Evolutionary conservation across 768 basidiomycete species (phyloP).

Genomic region (Lactarius hengduanensis): DNA sequence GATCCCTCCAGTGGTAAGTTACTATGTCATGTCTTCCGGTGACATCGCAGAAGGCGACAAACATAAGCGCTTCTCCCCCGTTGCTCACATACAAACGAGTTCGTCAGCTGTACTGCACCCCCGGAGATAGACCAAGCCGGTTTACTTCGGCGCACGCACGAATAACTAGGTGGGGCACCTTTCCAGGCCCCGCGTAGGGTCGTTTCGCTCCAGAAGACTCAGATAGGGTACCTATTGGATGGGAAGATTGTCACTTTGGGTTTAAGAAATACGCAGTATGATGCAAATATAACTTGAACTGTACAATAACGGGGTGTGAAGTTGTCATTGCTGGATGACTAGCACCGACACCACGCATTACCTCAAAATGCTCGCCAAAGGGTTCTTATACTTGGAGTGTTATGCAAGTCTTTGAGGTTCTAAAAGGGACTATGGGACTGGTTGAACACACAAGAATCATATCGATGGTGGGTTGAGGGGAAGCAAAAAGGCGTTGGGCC

Average conservation of each 20-base stretch:
- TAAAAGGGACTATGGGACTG: background rate
- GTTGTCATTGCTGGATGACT: background rate
- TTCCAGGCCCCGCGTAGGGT: constrained; percentile 34
- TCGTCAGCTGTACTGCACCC: constrained; percentile 8
- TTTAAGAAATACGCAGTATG: background rate
- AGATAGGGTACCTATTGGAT: background rate
- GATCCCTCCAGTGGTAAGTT: constrained; percentile 39
- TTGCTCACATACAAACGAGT: background rate
- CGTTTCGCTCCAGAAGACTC: constrained; percentile 35
- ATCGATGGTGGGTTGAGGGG: background rate
- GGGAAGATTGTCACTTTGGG: background rate
- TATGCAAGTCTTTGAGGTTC: background rate
- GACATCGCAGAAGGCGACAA: constrained; percentile 35
- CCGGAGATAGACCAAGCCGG: constrained; percentile 34
- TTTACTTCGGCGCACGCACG: constrained; percentile 40
- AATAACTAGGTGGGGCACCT: constrained; percentile 35
- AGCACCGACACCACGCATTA: background rate
- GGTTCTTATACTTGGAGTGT: background rate
- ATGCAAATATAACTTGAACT: background rate
- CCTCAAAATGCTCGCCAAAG: background rate
- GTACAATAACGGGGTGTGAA: background rate
- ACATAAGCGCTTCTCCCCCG: constrained; percentile 29
- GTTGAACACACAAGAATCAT: background rate
- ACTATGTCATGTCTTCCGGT: constrained; percentile 35
- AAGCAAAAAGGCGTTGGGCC: constrained; percentile 34